A percentile compares a stretch with the other conserved stretches of the same genome.
phyloP scores from a whole-genome alignment of 2,329 filamentous ascomycete species.

The Paraphaeosphaeria minitans region DNA sequence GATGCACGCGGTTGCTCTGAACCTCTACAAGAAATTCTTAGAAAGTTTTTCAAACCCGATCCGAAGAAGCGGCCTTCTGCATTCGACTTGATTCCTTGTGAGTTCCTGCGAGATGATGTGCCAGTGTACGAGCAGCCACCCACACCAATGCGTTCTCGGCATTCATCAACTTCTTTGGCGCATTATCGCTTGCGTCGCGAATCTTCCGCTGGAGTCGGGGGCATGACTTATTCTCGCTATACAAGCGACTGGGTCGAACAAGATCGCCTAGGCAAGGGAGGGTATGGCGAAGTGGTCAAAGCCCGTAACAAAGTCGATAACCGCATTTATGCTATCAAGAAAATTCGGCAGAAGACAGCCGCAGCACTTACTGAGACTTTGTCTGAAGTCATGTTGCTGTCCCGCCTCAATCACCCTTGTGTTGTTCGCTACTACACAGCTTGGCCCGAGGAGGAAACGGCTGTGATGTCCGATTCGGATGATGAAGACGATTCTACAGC shows the following conservation, averaged over 20 bases:
- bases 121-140: constrained; percentile 47
- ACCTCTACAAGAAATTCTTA: constrained; percentile 77
- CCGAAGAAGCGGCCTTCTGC: constrained; percentile 83
- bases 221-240: constrained; percentile 70
- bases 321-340: constrained; percentile 94
- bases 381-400: constrained; percentile 85
- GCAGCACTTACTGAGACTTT: constrained; percentile 77
- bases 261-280: constrained; percentile 86
- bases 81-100: constrained; percentile 69
- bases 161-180: constrained; percentile 44
- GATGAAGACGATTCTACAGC: constrained; percentile 39
- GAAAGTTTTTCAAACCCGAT: constrained; percentile 83
- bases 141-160: constrained; percentile 42
- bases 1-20: constrained; percentile 73
- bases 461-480: constrained; percentile 50
- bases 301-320: constrained; percentile 93
- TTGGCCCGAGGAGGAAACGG: constrained; percentile 78
- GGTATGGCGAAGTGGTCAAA: constrained; percentile 95
- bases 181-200: constrained; percentile 42
- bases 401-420: constrained; percentile 88
- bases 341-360: constrained; percentile 83
- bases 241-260: constrained; percentile 89
- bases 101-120: constrained; percentile 59
- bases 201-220: constrained; percentile 39
- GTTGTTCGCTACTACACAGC: constrained; percentile 92